Conservation (phyloP, 345 rosid species). For the Brassica incana region DNA sequence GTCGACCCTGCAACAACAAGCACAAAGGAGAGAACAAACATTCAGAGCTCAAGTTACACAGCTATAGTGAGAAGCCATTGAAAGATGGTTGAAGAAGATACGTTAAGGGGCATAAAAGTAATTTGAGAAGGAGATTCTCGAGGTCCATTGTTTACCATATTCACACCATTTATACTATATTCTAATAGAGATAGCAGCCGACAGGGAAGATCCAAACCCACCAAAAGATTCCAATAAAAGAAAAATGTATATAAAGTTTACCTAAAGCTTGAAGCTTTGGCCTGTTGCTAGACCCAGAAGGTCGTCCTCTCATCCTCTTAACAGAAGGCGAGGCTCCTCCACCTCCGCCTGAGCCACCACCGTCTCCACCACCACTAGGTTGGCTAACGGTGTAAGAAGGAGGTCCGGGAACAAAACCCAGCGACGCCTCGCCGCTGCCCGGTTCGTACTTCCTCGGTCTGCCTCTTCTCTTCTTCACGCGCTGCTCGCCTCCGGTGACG, state of each 20-base stretch:
- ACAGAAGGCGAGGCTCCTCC: slow-evolving; percentile 39
- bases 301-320: slow-evolving; percentile 56
- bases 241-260: slow-evolving; percentile 14
- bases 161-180: slow-evolving; percentile 18
- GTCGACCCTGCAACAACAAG: slow-evolving; percentile 44
- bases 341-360: slow-evolving; percentile 54
- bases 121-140: not conserved
- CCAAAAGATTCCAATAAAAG: slow-evolving; percentile 19
- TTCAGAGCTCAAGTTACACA: not conserved
- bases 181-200: slow-evolving; percentile 23
- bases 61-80: not conserved
- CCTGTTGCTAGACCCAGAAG: slow-evolving; percentile 59
- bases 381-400: slow-evolving; percentile 40
- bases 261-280: slow-evolving; percentile 65
- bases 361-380: slow-evolving; percentile 40
- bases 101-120: slow-evolving; percentile 20
- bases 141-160: slow-evolving; percentile 20
- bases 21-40: not conserved
- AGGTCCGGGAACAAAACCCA: slow-evolving; percentile 60
- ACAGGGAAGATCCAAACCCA: slow-evolving; percentile 20
- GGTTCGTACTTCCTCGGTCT: slow-evolving; percentile 82
- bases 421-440: slow-evolving; percentile 51
- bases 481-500: slow-evolving; percentile 45
- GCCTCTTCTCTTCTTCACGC: slow-evolving; percentile 72
- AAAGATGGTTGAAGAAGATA: not conserved